Evolutionary conservation across 2,329 filamentous ascomycete species (phyloP).

Genomic region (Paecilomyces formosus): DNA sequence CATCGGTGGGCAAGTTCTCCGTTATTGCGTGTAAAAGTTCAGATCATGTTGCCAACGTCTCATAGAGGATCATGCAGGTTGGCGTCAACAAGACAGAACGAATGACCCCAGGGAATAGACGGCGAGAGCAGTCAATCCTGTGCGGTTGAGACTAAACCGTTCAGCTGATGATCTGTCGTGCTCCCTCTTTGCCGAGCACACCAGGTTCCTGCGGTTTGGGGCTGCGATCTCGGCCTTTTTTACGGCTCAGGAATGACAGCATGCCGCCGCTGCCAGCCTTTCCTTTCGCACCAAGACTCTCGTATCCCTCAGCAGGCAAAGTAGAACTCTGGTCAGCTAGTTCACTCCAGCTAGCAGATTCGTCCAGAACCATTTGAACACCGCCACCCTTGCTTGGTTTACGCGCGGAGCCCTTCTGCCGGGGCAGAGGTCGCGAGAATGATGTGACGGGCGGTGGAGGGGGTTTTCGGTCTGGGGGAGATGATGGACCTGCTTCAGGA

Average conservation of each 20-base stretch:
- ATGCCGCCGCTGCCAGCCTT: conserved; percentile 61
- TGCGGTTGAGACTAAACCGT: neutral
- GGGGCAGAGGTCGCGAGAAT: conserved; percentile 33
- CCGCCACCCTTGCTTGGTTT: conserved; percentile 74
- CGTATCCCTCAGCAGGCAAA: conserved; percentile 58
- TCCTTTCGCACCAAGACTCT: conserved; percentile 28
- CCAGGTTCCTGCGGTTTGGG: conserved; percentile 92
- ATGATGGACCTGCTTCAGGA: conserved; percentile 9
- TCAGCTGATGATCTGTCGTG: conserved; percentile 70
- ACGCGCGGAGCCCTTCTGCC: conserved; percentile 55
- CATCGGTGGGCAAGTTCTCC: neutral
- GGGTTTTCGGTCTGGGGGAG: conserved; percentile 16
- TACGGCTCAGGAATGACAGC: conserved; percentile 81
- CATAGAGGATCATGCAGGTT: neutral
- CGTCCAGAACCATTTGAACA: conserved; percentile 84
- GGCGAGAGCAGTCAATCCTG: neutral
- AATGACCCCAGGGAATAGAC: neutral
- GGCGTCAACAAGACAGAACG: neutral
- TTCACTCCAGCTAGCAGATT: conserved; percentile 83
- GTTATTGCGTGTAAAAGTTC: neutral
- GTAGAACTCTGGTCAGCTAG: conserved; percentile 77
- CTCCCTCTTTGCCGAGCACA: conserved; percentile 90
- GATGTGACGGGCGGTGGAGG: conserved; percentile 24
- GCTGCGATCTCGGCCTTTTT: conserved; percentile 83
- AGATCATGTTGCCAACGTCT: neutral